A percentile compares a stretch with the other conserved stretches of the same genome.
These are phyloP conservation scores for Cryoendolithus antarcticus DNA, from an alignment of 2,329 filamentous ascomycete species.

Conservation along the genomic window DNA sequence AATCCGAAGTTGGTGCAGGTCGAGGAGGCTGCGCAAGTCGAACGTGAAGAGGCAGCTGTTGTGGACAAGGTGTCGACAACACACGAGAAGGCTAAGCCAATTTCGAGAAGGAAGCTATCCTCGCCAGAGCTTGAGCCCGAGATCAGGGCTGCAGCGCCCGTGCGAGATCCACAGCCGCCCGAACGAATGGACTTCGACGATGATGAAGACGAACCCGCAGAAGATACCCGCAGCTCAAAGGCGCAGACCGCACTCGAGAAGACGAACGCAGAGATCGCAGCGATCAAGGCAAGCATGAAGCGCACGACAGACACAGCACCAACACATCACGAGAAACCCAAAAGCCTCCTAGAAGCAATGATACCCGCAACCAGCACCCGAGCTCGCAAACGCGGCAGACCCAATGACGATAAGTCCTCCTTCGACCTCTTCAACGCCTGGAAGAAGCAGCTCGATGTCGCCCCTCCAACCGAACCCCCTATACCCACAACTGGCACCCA, in stretches of 20 bases:
- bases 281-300: slow-evolving; percentile 70
- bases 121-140: slow-evolving; percentile 9
- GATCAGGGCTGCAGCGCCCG: slow-evolving; percentile 1
- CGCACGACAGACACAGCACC: slow-evolving; percentile 36
- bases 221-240: slow-evolving; percentile 7
- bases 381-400: slow-evolving; percentile 55
- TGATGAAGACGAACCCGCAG: slow-evolving; percentile 14
- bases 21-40: slow-evolving; percentile 7
- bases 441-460: slow-evolving; percentile 56
- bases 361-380: slow-evolving; percentile 59
- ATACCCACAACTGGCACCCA: slow-evolving; percentile 1
- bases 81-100: slow-evolving; percentile 9
- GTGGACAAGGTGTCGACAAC: slow-evolving; percentile 12
- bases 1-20: slow-evolving; percentile 58
- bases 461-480: slow-evolving; percentile 9
- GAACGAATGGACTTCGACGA: slow-evolving; percentile 4
- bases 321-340: slow-evolving; percentile 43
- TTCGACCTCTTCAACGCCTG: slow-evolving; percentile 68
- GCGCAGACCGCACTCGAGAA: slow-evolving; percentile 39
- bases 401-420: slow-evolving; percentile 40
- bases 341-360: slow-evolving; percentile 59
- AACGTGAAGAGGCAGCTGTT: slow-evolving; percentile 15
- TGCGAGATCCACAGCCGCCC: background rate
- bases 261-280: slow-evolving; percentile 70
- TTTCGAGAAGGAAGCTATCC: slow-evolving; percentile 4